These are phyloP conservation scores for Cryptococcus sp. DNA, from an alignment of 1,284 basidiomycete genomes.

Conservation along the genomic window DNA sequence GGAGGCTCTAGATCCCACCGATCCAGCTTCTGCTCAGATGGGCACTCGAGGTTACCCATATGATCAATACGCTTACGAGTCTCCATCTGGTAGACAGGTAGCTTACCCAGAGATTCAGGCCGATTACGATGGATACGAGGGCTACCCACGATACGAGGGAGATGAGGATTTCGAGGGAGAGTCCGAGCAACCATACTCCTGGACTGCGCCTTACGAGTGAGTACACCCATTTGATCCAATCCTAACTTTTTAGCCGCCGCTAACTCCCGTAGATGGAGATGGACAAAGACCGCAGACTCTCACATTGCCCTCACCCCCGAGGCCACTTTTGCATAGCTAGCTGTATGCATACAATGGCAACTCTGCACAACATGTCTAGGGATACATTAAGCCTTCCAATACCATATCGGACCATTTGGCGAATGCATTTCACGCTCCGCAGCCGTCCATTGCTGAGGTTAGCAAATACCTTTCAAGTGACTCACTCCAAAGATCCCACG, in stretches of 20 bases:
- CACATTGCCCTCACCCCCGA: neutral
- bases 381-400: conserved; percentile 20
- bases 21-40: too few species aligned
- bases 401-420: conserved; percentile 39
- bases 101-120: neutral
- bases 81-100: too few species aligned
- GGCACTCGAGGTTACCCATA: too few species aligned
- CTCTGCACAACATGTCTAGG: neutral
- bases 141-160: neutral
- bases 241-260: neutral
- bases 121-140: neutral
- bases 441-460: conserved; percentile 32
- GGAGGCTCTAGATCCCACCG: too few species aligned
- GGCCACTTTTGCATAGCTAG: neutral
- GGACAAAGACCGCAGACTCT: neutral
- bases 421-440: conserved; percentile 28
- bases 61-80: too few species aligned
- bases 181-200: neutral
- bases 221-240: neutral
- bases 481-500: conserved; percentile 41
- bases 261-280: neutral
- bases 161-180: neutral
- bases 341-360: too few species aligned
- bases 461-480: neutral
- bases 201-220: neutral